Base-by-base conservation (phyloP, 2,329 filamentous ascomycete genomes). In the Epichloe sylvatica region DNA sequence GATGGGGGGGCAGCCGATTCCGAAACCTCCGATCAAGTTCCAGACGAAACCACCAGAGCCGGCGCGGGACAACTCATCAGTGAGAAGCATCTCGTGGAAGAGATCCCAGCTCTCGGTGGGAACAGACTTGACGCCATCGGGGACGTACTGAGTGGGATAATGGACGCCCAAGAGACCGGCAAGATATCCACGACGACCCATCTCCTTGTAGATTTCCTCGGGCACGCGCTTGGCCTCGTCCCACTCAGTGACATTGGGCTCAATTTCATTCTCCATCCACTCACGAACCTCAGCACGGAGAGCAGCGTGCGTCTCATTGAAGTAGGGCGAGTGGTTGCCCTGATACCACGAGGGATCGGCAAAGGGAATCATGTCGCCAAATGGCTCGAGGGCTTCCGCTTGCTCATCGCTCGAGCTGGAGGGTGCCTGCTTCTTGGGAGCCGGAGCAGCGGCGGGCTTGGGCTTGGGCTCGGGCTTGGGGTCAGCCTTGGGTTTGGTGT, bases 1-100 rank as follows among this genome's bases (percentile, higher is more conserved):
- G 23, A 97, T 67, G 2, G 92, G 2, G 92, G 92, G 92, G 60
- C 86, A 85, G 52, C 92, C 92, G 57, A 98, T 98, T 49, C 89
- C 91, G 64, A 87, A 96, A n/a, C 92, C 92, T 58, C 91, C 92
- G 55, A 97, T 84, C 60, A 97, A 73, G 67, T 95, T 95, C 92
- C 92, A 97, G 21, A 97, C 89, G 55, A 97, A 84, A 51, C 92
- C 92, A 61, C 92, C 92, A 45, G 86, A 94, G 50, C 84, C 92
- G 46, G 81, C 75, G 49, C 92, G 86, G 38, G 87, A 94, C 42
- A 98, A 72, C 76, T 98, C 92, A 59, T 98, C 92, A 1, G 91
- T 97, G 52, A 98, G 65, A 42, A 97, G 76, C 79, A 97, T 78
- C 76, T 98, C 92, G 70, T 98, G 92, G 81, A 97, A 98, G 42